Base-by-base conservation (phyloP, 192 early-diverging fungal species). In the Backusella circina region DNA sequence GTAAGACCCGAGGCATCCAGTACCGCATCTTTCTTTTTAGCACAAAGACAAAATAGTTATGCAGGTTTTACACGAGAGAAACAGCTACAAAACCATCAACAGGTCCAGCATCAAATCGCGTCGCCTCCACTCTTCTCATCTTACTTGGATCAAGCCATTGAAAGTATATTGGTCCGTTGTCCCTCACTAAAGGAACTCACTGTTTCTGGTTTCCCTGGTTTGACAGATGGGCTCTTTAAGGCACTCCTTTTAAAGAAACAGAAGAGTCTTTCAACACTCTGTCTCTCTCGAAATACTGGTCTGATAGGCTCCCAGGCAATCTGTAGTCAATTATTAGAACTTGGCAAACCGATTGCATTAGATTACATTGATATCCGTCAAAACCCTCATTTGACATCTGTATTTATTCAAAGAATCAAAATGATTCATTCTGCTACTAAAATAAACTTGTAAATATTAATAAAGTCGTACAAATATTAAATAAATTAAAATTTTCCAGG, bases 361-460 rank as follows among this genome's bases (percentile, higher is more conserved):
- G 54, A 61, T 61, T 61, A 61, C 23, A 61, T 61, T 61, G 54
- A 61, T 61, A 61, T 61, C 10, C 54, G 54, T 30, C 54, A 61
- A 26, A 61, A 33, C 13, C 33, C 65, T 35, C 33, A 67, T 33
- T 67, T 67, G 65, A 67, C 33, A 67, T 18, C 28, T 31, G 65
- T 33, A 67, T 35, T 67, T 35, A 33, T 67, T 16, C 65, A 33
- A 67, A 33, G 28, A 67, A 67, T 33, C 65, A 67, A 67, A n/a
- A 67, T 67, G 65, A 31, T 31, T 67, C 33, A 35, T 7, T 67
- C 65, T 32, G 65, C 33, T 67, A 35, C 65, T 67, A 33, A 28
- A 61, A 61, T 61, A 61, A 61, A 12, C 54, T 61, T 61, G 54
- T 61, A 57, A 57, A 57, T 57, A 57, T 18, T 47, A 26, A 57